Evolutionary conservation across 2,329 filamentous ascomycete species (phyloP), one percentile per base, ranked within the genome.

Genomic region (Fusarium armeniacum): DNA sequence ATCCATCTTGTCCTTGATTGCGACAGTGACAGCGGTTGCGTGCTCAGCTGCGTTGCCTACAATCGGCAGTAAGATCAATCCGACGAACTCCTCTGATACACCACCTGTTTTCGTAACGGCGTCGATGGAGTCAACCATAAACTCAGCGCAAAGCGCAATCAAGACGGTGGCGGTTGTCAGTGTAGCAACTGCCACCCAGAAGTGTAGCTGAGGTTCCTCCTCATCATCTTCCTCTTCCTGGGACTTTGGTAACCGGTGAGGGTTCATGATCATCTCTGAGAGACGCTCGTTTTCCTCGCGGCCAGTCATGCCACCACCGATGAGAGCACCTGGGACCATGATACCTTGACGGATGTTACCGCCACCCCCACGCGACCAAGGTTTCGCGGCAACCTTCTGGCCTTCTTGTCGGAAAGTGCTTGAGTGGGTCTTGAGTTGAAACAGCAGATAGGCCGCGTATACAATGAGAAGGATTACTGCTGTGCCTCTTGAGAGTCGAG

Each of bases 371-470:
- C 62, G 75, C 58, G 66, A 80, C 78, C 78, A 84, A 4, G 85
- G 86, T 74, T 81, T 84, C 40, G 81, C 93, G 4, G 90, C 87
- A 0, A 92, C 91, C 79, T 97, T 97, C 73, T 92, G 86, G 70
- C 90, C 35, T 92, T 89, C 54, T 89, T 89, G 77, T 91, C 93
- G 84, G 35, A 97, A 98, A 77, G 97, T 90, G 11, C 83, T 83
- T 26, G 86, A 85, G 78, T 98, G 94, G 0, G 94, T 94, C 78
- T 93, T 93, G 62, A 98, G 89, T 80, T 98, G 95, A 84, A 98
- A 98, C 79, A 93, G 86, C 3, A 98, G 89, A 76, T 97, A 98
- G 59, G 88, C 91, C 51, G 81, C 89, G 78, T 98, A 98, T 12
- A 97, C 91, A 47, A 97, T 77, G 2, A 98, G 86, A 6, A 98